Base-by-base conservation (phyloP, 768 basidiomycete genomes). In the Calocybe cyanea region DNA sequence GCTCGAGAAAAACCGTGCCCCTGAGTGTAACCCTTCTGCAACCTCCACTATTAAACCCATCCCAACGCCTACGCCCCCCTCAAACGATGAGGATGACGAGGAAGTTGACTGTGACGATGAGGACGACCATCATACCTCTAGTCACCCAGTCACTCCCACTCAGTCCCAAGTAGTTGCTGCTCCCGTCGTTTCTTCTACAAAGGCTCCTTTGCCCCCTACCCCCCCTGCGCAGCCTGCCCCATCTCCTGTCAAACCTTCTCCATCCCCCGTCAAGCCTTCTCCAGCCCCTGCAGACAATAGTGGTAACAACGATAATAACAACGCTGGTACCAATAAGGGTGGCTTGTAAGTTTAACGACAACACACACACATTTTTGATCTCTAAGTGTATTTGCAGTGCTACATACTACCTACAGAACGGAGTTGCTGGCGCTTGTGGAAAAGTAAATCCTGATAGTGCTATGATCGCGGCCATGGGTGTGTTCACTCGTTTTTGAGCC, bases 391-490 rank as follows among this genome's bases (percentile, higher is more conserved):
- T 40, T 40, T 37, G 44, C 23, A 82, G 81, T 49, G 83, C 77
- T 30, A 85, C 83, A 2, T 85, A 63, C 63, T 91, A 75, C 71
- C 77, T 71, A 65, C 88, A 90, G 71, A 67, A 77, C 38, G 86
- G 85, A 38, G 71, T 71, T 31, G 70, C 87, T 7, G 93, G 93
- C 43, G 87, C 89, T 5, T 96, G 94, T 63, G 94, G 93, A 20
- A 57, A 44, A 10, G 64, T 69, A 18, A 66, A 75, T 72, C 46
- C 57, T 2, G 93, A 95, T 65, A 55, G 11, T 20, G 82, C 69
- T 53, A 41, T 69, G 30, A 74, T 89, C 55, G 80, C 73, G 55
- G 87, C 86, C 30, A 75, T 89, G 19, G 76, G 84, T 79, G 53
- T 54, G 76, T 17, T 37, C 4, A 3, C 40, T 13, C 11, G 3